Evolutionary conservation across 2,329 filamentous ascomycete genomes (phyloP).

Genomic region (Neocatenulostroma microsporum): DNA sequence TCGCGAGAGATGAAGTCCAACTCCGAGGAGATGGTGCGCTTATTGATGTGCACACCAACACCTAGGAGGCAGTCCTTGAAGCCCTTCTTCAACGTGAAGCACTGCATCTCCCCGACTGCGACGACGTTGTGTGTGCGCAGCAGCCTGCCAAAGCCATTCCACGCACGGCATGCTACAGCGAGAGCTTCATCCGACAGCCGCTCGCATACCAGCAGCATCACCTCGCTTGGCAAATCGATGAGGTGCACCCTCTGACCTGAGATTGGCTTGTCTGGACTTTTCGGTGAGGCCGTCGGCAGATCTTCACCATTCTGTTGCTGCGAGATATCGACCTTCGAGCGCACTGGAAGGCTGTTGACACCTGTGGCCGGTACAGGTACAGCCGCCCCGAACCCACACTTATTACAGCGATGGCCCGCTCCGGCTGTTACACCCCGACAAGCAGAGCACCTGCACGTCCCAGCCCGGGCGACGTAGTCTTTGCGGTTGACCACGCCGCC

Average conservation of each 20-base stretch:
- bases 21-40: constrained; percentile 13
- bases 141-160: constrained; percentile 16
- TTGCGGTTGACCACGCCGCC: constrained; percentile 11
- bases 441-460: not conserved
- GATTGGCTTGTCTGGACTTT: no score
- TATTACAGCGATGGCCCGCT: no score
- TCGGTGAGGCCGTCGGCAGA: not conserved
- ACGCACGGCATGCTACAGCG: constrained; percentile 14
- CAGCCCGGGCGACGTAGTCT: constrained; percentile 1
- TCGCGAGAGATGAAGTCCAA: constrained; percentile 18
- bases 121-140: constrained; percentile 15
- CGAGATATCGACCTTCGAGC: no score
- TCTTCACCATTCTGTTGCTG: no score
- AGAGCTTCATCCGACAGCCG: constrained; percentile 15
- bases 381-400: no score
- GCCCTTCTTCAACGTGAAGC: constrained; percentile 19
- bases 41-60: constrained; percentile 15
- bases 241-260: constrained; percentile 5
- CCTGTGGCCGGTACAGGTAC: no score
- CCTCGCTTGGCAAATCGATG: constrained; percentile 13
- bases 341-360: no score
- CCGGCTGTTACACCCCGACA: no score
- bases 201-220: constrained; percentile 13
- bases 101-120: constrained; percentile 17
- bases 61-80: constrained; percentile 15